A percentile compares a stretch with the other conserved stretches of the same genome.
Evolutionary conservation across 106 monocot species (phyloP).

Genomic region (Triglochin maritima): DNA sequence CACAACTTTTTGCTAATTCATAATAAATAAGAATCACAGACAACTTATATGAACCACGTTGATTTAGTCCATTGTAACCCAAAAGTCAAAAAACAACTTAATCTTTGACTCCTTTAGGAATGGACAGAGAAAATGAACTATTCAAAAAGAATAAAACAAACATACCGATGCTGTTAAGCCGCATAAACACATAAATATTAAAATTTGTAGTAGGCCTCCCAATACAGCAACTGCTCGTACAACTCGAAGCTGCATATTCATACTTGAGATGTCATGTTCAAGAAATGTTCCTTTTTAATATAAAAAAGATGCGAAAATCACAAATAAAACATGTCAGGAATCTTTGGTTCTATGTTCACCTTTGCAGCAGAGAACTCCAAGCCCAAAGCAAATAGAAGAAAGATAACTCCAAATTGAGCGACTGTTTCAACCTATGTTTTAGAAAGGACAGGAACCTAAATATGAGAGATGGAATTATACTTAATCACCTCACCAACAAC

Average conservation of each 20-base stretch:
- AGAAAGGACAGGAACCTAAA: not conserved
- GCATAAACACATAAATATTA: conserved; percentile 88
- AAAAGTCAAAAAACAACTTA: no score
- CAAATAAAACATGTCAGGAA: not conserved
- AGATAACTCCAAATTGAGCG: conserved; percentile 85
- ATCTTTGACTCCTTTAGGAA: no score
- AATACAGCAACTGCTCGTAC: conserved; percentile 97
- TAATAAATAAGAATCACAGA: no score
- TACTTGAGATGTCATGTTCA: not conserved
- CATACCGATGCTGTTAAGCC: conserved; percentile 75
- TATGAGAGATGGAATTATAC: no score
- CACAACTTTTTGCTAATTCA: no score
- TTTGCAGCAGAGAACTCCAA: conserved; percentile 85
- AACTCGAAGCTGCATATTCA: conserved; percentile 56
- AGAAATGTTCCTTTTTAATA: not conserved
- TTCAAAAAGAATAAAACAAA: not conserved
- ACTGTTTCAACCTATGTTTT: conserved; percentile 22
- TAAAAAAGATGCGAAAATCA: not conserved
- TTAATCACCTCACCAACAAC: no score
- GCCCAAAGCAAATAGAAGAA: conserved; percentile 95
- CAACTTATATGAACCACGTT: no score
- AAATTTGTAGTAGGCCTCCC: conserved; percentile 85
- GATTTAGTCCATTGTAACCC: no score
- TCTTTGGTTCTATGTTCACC: conserved; percentile 15
- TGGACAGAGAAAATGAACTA: no score